Base-by-base conservation (phyloP, 2,329 filamentous ascomycete species). In the Hypoxylon rubiginosum region DNA sequence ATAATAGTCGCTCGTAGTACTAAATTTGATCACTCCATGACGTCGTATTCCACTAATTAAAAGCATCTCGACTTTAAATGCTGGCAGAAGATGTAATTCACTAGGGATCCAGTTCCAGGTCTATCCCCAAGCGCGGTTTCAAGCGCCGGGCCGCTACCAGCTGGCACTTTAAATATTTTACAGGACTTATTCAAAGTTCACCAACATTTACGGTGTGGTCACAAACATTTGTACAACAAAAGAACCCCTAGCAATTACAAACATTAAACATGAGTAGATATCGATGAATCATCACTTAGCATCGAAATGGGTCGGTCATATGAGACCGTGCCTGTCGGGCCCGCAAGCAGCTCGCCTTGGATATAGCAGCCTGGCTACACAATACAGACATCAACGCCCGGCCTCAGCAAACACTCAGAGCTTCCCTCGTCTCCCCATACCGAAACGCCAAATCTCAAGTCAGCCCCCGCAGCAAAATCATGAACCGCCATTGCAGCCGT, bases 241-340 rank as follows among this genome's bases (percentile, higher is more conserved):
- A 15, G 4, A n/a, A 43, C 13, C 8, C 15, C 24, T 4, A 3
- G 7, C 19, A 4, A 39, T 15, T 32, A 43, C 17, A 59, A 48
- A 49, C 54, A 68, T 68, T 21, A 59, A 48, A 49, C 54, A 68
- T 68, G 63, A 68, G 45, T 45, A 34, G 34, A 49, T 19, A 58
- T 61, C 53, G 34, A 70, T 70, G 68, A 45, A 51, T 49, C 10
- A 36, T 17, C 21, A 51, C 39, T 9, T 49, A 52, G 52, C 57
- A 50, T 61, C 52, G 58, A 64, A 61, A 71, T 68, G 69, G 57
- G 24, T 39, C 34, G 58, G 67, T 58, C 65, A 58, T 56, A 45
- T 59, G 39, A 51, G 43, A 53, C 67, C 67, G 58, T 17, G 59
- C 53, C 21, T 68, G 9, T 51, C 60, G 1, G 62, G 58, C 21